Evolutionary conservation across 2,329 filamentous ascomycete genomes (phyloP).

Genomic region (Alternaria atra): DNA sequence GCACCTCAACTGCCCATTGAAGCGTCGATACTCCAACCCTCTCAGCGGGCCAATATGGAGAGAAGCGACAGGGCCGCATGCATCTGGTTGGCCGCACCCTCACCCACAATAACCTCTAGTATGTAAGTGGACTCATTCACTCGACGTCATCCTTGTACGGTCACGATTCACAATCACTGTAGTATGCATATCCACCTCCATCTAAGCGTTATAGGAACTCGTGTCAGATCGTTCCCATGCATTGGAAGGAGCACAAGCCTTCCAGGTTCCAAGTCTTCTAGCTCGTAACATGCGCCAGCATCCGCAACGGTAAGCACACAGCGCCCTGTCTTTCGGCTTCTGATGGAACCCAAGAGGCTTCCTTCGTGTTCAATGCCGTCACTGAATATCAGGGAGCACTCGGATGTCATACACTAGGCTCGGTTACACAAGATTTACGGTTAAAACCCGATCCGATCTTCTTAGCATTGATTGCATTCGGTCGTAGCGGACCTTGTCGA

Average conservation of each 20-base stretch:
- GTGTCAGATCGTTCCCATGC: slow-evolving; percentile 2
- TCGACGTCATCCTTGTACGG: not conserved
- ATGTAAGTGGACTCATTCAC: not conserved
- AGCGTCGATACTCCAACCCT: not conserved
- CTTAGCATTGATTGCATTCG: slow-evolving; percentile 5
- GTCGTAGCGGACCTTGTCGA: slow-evolving; percentile 10
- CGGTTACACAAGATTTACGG: slow-evolving; percentile 14
- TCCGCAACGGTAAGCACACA: slow-evolving; percentile 1
- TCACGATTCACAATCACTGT: not conserved
- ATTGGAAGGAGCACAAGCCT: not conserved
- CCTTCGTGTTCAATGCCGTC: not conserved
- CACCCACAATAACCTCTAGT: not conserved
- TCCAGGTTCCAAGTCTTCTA: not conserved
- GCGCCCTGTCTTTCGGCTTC: not conserved
- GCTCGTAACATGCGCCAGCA: not conserved
- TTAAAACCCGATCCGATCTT: slow-evolving; percentile 10
- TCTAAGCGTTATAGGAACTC: not conserved
- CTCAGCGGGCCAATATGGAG: not conserved
- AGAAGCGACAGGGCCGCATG: not conserved
- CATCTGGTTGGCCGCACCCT: not conserved
- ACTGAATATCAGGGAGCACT: not conserved
- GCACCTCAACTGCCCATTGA: not conserved
- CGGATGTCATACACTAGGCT: not conserved
- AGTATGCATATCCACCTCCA: not conserved
- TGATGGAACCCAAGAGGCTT: not conserved